These are phyloP conservation scores for Salicornia ramosissima DNA, from an alignment of 148 eudicot genomes.

Conservation along the genomic window DNA sequence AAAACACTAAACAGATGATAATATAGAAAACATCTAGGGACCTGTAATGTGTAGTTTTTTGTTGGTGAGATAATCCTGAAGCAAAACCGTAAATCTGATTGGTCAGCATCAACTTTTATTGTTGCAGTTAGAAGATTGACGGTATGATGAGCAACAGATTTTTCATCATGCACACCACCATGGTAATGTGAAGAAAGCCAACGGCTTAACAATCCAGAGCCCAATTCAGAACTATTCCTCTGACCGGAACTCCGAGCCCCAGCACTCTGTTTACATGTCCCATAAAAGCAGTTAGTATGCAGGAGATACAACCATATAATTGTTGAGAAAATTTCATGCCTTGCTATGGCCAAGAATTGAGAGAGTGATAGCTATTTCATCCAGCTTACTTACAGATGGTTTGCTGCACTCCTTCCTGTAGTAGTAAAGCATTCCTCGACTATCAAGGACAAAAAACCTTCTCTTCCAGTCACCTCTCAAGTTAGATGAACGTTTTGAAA, in stretches of 20 bases:
- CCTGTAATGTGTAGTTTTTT: conserved; percentile 97
- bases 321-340: too few species aligned
- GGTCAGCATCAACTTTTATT: conserved; percentile 96
- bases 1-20: not conserved
- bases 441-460: conserved; percentile 96
- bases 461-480: conserved; percentile 97
- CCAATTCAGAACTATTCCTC: conserved; percentile 96
- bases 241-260: conserved; percentile 80
- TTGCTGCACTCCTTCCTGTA: conserved; percentile 77
- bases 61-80: conserved; percentile 96
- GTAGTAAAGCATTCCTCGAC: conserved; percentile 91
- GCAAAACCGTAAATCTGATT: conserved; percentile 95
- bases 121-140: conserved; percentile 93
- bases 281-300: conserved; percentile 20
- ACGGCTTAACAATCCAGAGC: conserved; percentile 94
- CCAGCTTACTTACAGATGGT: conserved; percentile 68
- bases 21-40: conserved; percentile 12
- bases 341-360: conserved; percentile 2
- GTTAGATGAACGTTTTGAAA: conserved; percentile 90
- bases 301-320: too few species aligned
- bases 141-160: conserved; percentile 95
- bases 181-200: conserved; percentile 99
- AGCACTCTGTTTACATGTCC: conserved; percentile 50
- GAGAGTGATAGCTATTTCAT: not conserved
- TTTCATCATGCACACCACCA: conserved; percentile 92